phyloP scores from a whole-genome alignment of 2,329 filamentous ascomycete genomes.

The Verticillium klebahnii region DNA sequence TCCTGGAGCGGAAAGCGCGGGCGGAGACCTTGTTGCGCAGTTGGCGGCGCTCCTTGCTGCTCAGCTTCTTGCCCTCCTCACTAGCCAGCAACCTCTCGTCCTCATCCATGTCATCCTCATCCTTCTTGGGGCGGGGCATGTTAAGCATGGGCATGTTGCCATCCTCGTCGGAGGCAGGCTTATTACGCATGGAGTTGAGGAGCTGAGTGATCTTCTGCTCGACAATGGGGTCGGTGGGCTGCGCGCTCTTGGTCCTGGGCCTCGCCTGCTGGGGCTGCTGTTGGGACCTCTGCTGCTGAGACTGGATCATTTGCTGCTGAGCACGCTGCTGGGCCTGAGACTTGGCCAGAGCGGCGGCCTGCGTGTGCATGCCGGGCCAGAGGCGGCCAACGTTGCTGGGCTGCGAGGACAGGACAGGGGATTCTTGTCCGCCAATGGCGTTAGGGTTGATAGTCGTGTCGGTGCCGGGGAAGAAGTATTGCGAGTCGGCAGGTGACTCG shows the following conservation, averaged over 20 bases:
- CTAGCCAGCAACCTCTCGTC: constrained; percentile 92
- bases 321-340: constrained; percentile 64
- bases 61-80: constrained; percentile 98
- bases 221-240: constrained; percentile 62
- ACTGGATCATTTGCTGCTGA: constrained; percentile 46
- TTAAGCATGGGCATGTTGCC: constrained; percentile 51
- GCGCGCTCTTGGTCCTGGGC: constrained; percentile 44
- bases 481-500: constrained; percentile 41
- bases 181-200: constrained; percentile 85
- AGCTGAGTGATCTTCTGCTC: constrained; percentile 94
- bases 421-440: constrained; percentile 60
- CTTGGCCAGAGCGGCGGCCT: constrained; percentile 76
- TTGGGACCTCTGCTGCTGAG: constrained; percentile 38
- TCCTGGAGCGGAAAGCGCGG: constrained; percentile 92
- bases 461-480: constrained; percentile 58
- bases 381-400: constrained; percentile 64
- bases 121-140: constrained; percentile 75
- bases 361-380: constrained; percentile 92
- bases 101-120: constrained; percentile 98
- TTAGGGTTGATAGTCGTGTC: constrained; percentile 63
- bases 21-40: constrained; percentile 99
- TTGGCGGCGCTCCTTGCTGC: constrained; percentile 93
- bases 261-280: constrained; percentile 35
- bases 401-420: constrained; percentile 39
- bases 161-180: constrained; percentile 47